phyloP scores from a whole-genome alignment of 805 yeast genomes.

The Metschnikowia hibisci region DNA sequence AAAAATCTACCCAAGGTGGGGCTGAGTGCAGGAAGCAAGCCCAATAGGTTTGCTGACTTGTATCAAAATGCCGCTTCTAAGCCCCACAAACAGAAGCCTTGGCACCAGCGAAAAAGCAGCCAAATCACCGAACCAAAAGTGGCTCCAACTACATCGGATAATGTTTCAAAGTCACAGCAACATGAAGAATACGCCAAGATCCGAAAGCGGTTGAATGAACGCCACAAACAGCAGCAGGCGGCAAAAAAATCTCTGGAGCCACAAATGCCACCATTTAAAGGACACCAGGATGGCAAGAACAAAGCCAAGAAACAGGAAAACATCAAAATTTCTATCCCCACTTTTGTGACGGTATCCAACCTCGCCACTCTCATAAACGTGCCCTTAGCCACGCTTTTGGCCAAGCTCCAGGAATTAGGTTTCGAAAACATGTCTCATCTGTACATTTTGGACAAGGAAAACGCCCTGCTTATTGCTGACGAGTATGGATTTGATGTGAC shows the following conservation, averaged over 20 bases:
- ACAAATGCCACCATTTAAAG: slow-evolving; percentile 3
- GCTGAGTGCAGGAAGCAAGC: slow-evolving; percentile 13
- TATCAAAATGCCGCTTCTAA: slow-evolving; percentile 13
- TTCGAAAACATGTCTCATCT: slow-evolving; percentile 69
- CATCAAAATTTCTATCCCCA: slow-evolving; percentile 53
- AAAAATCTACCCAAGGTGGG: slow-evolving; percentile 28
- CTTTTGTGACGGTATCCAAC: slow-evolving; percentile 74
- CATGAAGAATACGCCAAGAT: slow-evolving; percentile 17
- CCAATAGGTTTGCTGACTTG: slow-evolving; percentile 34
- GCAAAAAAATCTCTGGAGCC: slow-evolving; percentile 2
- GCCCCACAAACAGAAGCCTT: background rate
- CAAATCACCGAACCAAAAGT: background rate
- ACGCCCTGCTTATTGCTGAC: slow-evolving; percentile 81
- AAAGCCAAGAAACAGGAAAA: slow-evolving; percentile 10
- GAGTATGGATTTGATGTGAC: slow-evolving; percentile 75
- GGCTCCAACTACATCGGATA: background rate
- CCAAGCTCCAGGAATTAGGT: slow-evolving; percentile 62
- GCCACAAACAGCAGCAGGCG: slow-evolving; percentile 13
- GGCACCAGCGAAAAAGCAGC: background rate
- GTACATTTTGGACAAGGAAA: slow-evolving; percentile 80
- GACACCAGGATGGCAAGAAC: background rate
- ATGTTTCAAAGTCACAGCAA: slow-evolving; percentile 4
- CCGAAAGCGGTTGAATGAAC: slow-evolving; percentile 18
- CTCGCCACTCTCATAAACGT: slow-evolving; percentile 68
- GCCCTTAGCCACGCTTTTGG: slow-evolving; percentile 56